phyloP scores from a whole-genome alignment of 208 protist species.

The Entamoeba histolytica region DNA sequence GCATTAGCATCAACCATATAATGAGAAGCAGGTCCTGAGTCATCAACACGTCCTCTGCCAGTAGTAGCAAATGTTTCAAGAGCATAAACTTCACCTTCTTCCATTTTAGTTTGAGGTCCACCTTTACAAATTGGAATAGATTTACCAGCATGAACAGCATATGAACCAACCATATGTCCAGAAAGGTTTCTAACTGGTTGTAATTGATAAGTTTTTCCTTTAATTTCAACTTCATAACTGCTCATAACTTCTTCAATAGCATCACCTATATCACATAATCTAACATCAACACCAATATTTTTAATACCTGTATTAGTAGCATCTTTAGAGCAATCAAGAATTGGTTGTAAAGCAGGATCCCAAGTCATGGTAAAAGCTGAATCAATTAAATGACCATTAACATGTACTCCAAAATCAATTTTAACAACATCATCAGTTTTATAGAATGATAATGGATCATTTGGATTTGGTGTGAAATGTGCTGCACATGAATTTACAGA shows the following conservation, averaged over 20 bases:
- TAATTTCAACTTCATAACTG: conserved; percentile 36
- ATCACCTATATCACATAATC: conserved; percentile 18
- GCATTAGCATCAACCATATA: conserved; percentile 21
- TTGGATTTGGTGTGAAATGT: conserved; percentile 83
- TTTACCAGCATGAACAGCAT: conserved; percentile 85
- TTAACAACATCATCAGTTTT: conserved; percentile 81
- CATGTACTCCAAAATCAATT: conserved; percentile 80
- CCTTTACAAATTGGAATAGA: conserved; percentile 84
- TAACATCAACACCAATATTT: conserved; percentile 19
- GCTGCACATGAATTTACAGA: conserved; percentile 84
- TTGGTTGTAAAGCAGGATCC: conserved; percentile 72
- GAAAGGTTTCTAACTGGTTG: conserved; percentile 87
- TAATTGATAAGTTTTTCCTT: conserved; percentile 47
- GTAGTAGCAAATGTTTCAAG: conserved; percentile 99
- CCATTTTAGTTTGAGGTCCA: conserved; percentile 32
- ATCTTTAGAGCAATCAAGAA: conserved; percentile 72
- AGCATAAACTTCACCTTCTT: conserved; percentile 80
- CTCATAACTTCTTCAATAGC: conserved; percentile 40
- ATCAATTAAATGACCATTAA: conserved; percentile 80
- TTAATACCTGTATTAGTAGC: conserved; percentile 88
- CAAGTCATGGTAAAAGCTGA: conserved; percentile 82
- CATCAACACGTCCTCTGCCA: conserved; percentile 42
- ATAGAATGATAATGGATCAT: conserved; percentile 66
- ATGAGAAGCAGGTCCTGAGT: conserved; percentile 16
- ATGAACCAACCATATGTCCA: conserved; percentile 64